phyloP scores from a whole-genome alignment of 306 rosid species.

The Erythrophleum fordii region DNA sequence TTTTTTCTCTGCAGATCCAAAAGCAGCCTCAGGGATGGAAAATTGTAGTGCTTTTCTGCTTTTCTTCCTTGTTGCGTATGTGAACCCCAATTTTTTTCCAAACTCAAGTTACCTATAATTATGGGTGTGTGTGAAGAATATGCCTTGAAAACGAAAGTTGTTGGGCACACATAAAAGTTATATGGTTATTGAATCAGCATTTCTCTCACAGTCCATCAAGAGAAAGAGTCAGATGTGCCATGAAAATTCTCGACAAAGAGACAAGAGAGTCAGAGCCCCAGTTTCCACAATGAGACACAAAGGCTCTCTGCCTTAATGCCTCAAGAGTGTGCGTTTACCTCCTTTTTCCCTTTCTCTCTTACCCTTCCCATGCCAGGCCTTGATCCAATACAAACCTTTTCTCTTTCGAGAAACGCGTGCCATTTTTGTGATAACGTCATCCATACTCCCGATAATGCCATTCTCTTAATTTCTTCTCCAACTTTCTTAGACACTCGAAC shows the following conservation, averaged over 20 bases:
- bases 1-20: background rate
- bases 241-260: conserved; percentile 77
- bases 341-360: conserved; percentile 19
- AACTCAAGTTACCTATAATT: background rate
- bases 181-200: conserved; percentile 30
- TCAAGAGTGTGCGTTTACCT: background rate
- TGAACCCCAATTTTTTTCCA: too few relatives aligned
- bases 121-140: background rate
- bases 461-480: background rate
- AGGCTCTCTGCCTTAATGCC: conserved; percentile 36
- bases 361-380: conserved; percentile 41
- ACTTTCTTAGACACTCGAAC: too few relatives aligned
- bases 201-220: conserved; percentile 9
- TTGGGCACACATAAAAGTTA: background rate
- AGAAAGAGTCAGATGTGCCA: conserved; percentile 52
- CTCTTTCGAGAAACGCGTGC: conserved; percentile 79
- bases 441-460: conserved; percentile 27
- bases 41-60: background rate
- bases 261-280: conserved; percentile 62
- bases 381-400: conserved; percentile 61
- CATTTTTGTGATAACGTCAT: conserved; percentile 69
- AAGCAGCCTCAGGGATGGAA: background rate
- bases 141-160: background rate
- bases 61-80: background rate
- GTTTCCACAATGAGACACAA: conserved; percentile 48